Evolutionary conservation across 495 filamentous ascomycete species (phyloP), one percentile per base, ranked within the genome.

Genomic region (Ascodesmis nigricans): DNA sequence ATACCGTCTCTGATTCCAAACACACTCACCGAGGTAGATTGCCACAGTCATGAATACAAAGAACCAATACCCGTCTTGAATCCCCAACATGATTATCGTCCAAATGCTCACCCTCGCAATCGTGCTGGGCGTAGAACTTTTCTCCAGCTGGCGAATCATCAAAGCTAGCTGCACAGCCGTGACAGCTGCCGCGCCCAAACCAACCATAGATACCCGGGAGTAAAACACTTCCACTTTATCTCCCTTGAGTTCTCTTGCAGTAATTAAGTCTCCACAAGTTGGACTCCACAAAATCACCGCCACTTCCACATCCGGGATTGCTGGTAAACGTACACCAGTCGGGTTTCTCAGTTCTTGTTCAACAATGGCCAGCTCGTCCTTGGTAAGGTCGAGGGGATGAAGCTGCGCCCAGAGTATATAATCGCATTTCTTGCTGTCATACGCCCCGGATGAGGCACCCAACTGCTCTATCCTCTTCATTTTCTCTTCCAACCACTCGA

Each of bases 111-210:
- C 67, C 10, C 87, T 69, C 42, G 79, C 84, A 27, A 80, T 61
- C 0, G 84, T 97, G 1, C 83, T 93, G n/a, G 87, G 84, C 3
- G 87, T 97, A 21, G 70, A 80, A 3, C 82, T 70, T 44, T 93
- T 80, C 52, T 82, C 84, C 58, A 90, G 75, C 55, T 97, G 87
- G 29, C 67, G 57, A 41, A 84, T 68, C 29, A 90, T 63, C 6
- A 92, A 57, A 34, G 67, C 59, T 13, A 91, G 63, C 49, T 95
- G 80, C 1, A 57, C 67, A 42, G 67, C 65, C 28, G 78, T 56
- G 2, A 78, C 55, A 11, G 60, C 52, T 7, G 69, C 69, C 42
- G 79, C 69, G 6, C 68, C 54, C 11, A 90, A 61, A 11, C 81
- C 62, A 51, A 73, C 72, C 21, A 62, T 63, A 41, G 73, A 70